Evolutionary conservation across 768 basidiomycete genomes (phyloP).

Genomic region (Neoboletus subvelutipes): DNA sequence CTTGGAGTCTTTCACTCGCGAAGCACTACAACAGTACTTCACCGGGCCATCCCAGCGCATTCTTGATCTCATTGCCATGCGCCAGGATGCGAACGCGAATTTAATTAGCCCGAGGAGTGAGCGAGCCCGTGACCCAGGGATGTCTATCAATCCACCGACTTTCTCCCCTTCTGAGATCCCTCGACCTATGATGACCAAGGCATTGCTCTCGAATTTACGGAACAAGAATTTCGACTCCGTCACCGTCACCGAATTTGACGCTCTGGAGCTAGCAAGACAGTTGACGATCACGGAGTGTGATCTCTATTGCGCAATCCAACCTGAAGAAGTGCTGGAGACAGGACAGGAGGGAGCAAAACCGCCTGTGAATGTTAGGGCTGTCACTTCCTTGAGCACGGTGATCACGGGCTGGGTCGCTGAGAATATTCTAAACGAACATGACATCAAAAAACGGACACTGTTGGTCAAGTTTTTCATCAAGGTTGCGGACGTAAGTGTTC

Average conservation of each 20-base stretch:
- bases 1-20: conserved; percentile 59
- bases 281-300: conserved; percentile 91
- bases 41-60: conserved; percentile 72
- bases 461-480: conserved; percentile 94
- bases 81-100: conserved; percentile 47
- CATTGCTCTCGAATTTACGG: conserved; percentile 64
- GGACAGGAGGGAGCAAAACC: conserved; percentile 68
- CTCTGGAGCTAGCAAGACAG: conserved; percentile 90
- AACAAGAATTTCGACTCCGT: conserved; percentile 63
- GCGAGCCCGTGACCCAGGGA: conserved; percentile 70
- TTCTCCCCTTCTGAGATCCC: conserved; percentile 66
- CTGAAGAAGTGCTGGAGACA: conserved; percentile 86
- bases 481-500: conserved; percentile 73
- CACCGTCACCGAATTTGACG: conserved; percentile 86
- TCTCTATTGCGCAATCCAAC: conserved; percentile 80
- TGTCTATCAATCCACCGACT: conserved; percentile 65
- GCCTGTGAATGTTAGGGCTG: conserved; percentile 73
- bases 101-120: conserved; percentile 59
- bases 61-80: conserved; percentile 60
- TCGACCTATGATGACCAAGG: conserved; percentile 82
- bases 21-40: conserved; percentile 61
- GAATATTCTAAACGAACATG: conserved; percentile 86
- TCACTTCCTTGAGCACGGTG: conserved; percentile 85
- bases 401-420: conserved; percentile 97
- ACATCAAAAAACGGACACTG: conserved; percentile 76